Conservation (phyloP, 1,284 basidiomycete genomes). For the Cutaneotrichosporon sp. region DNA sequence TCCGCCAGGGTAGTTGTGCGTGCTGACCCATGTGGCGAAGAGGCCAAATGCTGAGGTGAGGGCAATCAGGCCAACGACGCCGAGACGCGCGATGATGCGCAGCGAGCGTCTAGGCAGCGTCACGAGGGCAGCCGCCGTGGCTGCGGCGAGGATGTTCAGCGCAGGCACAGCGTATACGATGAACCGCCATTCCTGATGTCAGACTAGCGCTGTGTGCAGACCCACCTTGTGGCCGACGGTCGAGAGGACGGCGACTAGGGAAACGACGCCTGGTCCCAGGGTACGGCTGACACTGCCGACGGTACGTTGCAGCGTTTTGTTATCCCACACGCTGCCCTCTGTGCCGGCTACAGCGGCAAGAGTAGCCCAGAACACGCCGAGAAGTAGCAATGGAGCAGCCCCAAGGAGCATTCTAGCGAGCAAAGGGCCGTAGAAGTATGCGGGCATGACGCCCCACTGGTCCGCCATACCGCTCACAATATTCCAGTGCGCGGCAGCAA, state of each 20-base stretch:
- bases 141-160: slow-evolving; percentile 72
- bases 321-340: neutral
- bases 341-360: neutral
- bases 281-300: slow-evolving; percentile 17
- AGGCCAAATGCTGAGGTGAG: slow-evolving; percentile 55
- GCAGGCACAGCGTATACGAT: slow-evolving; percentile 79
- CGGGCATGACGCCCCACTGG: slow-evolving; percentile 85
- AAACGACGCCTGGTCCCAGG: slow-evolving; percentile 51
- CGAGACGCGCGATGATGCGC: slow-evolving; percentile 23
- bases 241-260: slow-evolving; percentile 66
- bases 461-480: slow-evolving; percentile 76
- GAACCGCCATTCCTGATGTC: slow-evolving; percentile 80
- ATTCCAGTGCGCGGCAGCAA: slow-evolving; percentile 76
- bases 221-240: slow-evolving; percentile 67
- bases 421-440: slow-evolving; percentile 63
- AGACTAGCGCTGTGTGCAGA: neutral
- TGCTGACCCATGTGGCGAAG: slow-evolving; percentile 58
- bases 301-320: slow-evolving; percentile 9
- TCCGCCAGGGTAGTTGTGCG: slow-evolving; percentile 86
- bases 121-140: slow-evolving; percentile 49
- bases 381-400: slow-evolving; percentile 57
- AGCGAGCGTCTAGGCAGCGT: slow-evolving; percentile 2
- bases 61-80: slow-evolving; percentile 51
- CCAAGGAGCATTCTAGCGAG: slow-evolving; percentile 75
- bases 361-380: slow-evolving; percentile 51